Conservation (phyloP, 2,329 filamentous ascomycete species). For the Pezicula carpinea region DNA sequence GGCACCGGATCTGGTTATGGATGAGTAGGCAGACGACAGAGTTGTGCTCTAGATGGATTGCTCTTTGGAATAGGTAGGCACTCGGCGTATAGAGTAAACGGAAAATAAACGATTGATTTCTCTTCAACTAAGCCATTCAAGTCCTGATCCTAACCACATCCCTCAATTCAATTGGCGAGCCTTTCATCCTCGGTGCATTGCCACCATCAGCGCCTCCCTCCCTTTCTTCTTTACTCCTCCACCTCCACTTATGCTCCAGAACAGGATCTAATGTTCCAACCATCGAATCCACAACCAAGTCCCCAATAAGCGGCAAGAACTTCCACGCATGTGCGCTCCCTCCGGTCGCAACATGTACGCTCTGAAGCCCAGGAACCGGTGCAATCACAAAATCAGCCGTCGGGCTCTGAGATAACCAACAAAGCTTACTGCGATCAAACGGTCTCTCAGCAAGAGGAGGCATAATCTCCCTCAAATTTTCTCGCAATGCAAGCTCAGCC, state of each 20-base stretch:
- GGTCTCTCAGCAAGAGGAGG: constrained; percentile 16
- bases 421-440: constrained; percentile 21
- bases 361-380: constrained; percentile 42
- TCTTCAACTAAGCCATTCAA: too few species aligned
- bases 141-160: background rate
- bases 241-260: background rate
- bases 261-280: constrained; percentile 23
- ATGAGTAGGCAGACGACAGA: constrained; percentile 1
- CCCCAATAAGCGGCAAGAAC: constrained; percentile 48
- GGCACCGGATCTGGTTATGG: constrained; percentile 5
- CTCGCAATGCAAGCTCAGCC: constrained; percentile 16
- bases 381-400: constrained; percentile 49
- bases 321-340: constrained; percentile 53
- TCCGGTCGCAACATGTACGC: constrained; percentile 48
- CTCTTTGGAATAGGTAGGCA: background rate
- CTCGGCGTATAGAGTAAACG: too few species aligned
- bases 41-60: constrained; percentile 1
- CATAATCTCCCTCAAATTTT: constrained; percentile 21
- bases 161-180: background rate
- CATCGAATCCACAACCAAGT: constrained; percentile 43
- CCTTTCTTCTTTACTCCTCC: background rate
- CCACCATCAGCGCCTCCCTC: background rate
- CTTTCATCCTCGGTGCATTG: background rate
- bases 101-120: too few species aligned
- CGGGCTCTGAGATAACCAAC: constrained; percentile 18